Evolutionary conservation across 805 yeast species (phyloP), one percentile per base, ranked within the genome.

Genomic region (Kregervanrija pseudodelftensis): DNA sequence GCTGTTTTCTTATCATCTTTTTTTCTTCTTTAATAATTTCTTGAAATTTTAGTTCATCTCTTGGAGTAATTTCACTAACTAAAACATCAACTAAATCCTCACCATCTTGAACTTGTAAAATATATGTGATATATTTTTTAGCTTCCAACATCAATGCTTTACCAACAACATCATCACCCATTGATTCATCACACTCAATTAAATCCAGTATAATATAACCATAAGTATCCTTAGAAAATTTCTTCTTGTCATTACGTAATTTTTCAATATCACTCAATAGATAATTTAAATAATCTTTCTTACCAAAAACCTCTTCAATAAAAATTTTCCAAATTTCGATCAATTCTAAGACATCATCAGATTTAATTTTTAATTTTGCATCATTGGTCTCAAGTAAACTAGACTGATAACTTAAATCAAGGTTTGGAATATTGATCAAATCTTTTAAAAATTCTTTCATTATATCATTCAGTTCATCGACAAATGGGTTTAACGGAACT

Each of bases 101-200:
- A 39, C 91, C 70, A 50, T 79, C 81, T 67, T 93, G 97, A 5
- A 93, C 85, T 51, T 89, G 80, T 49, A 90, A 78, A 56, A 91
- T 79, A 57, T 88, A 88, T 12, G 84, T 65, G n/a, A 90, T 66
- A 52, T 89, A 83, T 49, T 95, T 70, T 60, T 91, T 91, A 0
- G 85, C 88, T 57, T 87, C 89, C 43, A 87, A 74, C 55, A 82
- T 68, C 30, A 86, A 64, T 5, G 83, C 46, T 12, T 48, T 41
- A 9, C 40, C 40, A 37, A 43, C 28, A 14, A 46, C 15, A 13
- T 43, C 46, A 8, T 48, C 39, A 34, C 33, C 37, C 4, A 36
- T 11, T 13, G 31, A 44, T 16, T 39, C 38, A 5, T 39, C 38
- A n/a, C 31, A 40, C 30, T 48, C 49, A 14, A 42, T 33, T 11